Evolutionary conservation across 768 basidiomycete genomes (phyloP), one percentile per base, ranked within the genome.

Genomic region (Mycena crocata): DNA sequence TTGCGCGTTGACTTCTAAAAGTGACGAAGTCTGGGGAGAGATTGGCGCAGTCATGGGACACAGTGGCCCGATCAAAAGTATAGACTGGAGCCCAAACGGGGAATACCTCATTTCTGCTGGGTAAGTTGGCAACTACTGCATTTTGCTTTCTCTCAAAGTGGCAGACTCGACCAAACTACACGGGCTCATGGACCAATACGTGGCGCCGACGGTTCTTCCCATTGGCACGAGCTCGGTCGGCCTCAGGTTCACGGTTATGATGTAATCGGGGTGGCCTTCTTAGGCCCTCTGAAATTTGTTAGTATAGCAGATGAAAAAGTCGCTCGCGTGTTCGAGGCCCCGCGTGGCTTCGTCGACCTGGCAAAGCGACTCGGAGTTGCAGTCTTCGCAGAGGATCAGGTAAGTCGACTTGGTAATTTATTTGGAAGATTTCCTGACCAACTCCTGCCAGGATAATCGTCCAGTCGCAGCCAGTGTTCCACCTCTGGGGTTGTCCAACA

Each of bases 201-300:
- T 15, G 49, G 67, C n/a, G 26, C 59, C 24, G 64, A 66, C 1
- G 32, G 58, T 13, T 49, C 67, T 35, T 64, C 69, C 2, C 70
- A 81, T 12, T 97, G 95, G 95, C 92, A 93, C 72, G 98, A 99
- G 75, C 82, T 99, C 30, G 88, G 87, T 30, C 90, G 98, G 5
- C 98, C 98, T 23, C 98, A 99, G 78, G 90, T 98, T 21, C 98
- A 99, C 79, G 98, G 98, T 9, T 98, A 99, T 77, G 96, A 98
- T 73, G 81, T 99, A 39, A 83, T 96, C 21, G 91, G 90, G 59
- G 90, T 88, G 8, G 87, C 86, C 3, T 96, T 95, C 76, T 84
- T 97, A 49, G 85, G 86, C 63, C 82, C 91, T 0, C 81, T 95
- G 49, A 89, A 87, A 32, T 97, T 98, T 75, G 91, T 90, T 23